Base-by-base conservation (phyloP, 2,329 filamentous ascomycete genomes). In the Acrodontium crateriforme region DNA sequence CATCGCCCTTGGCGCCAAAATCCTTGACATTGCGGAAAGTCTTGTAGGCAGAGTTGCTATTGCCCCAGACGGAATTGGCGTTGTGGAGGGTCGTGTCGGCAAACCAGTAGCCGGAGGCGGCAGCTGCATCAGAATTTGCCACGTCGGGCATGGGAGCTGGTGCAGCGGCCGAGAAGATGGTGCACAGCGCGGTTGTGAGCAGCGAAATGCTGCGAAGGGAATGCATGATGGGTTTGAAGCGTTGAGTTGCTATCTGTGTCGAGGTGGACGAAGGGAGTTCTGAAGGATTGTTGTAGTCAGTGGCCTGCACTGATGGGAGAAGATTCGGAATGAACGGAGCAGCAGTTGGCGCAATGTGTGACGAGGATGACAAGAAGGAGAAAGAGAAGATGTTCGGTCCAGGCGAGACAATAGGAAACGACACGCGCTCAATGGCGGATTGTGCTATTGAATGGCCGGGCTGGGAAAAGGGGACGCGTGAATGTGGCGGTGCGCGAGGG, bases 51-150 rank as follows among this genome's bases (percentile, higher is more conserved):
- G 59, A 37, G 31, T 60, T 56, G 17, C 50, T 49, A 36, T 69
- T 63, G 47, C 75, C 91, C 16, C 78, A 70, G 23, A 74, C 66
- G 2, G 58, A 55, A 32, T 81, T 83, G 42, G 82, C 70, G 18
- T 14, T 69, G 21, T 39, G 37, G 24, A 77, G 75, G 43, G 73
- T 50, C 46, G 89, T 75, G 37, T 62, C 62, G 18, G 69, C 64
- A 31, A 89, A 54, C 82, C 82, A 91, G 65, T 78, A 89, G 45
- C 54, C 58, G 4, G 66, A 64, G 16, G 40, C 33, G 8, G 20
- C 20, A 12, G 33, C 19, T 8, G 26, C 27, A 12, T 21, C 31
- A 9, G 19, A 28, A 12, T 31, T 18, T 16, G 32, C 33, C 16
- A 33, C 23, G 27, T 32, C 27, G 9, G 31, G 29, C 12, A 33